Evolutionary conservation across 31 red algal species (phyloP), one percentile per base, ranked within the genome.

Genomic region (Bonnemaisonia californica): DNA sequence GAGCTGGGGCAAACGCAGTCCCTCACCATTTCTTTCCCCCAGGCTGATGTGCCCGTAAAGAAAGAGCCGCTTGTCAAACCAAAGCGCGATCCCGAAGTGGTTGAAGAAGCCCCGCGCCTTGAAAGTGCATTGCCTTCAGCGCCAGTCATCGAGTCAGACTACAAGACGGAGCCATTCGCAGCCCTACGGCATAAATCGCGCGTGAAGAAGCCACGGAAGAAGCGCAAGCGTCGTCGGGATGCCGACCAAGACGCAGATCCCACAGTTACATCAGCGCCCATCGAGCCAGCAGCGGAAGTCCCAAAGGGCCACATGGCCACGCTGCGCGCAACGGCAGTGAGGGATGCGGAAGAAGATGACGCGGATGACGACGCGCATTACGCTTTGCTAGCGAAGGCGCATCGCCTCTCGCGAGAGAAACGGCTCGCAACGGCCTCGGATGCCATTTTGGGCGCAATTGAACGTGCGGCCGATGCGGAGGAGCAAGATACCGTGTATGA

Each of bases 361-460:
- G 56, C 19, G 3, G 76, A 79, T 22, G 76, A 79, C 35, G 59
- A 64, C 64, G 57, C 29, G 30, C 41, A 55, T 16, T 79, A 79
- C 37, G 58, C 31, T 38, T 63, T 30, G 37, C 56, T 79, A 2
- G 57, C 76, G 22, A 32, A 37, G 19, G 76, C 76, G 37, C 41
- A 30, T 38, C 54, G 76, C 0, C 24, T 40, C 11, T 42, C 76
- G 39, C 38, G n/a, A 29, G 39, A 47, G 7, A 73, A 73, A 47
- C 31, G 39, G 31, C 16, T 47, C 16, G 39, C 31, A 1, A 24
- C 40, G 48, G 61, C 41, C 28, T 64, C 51, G 3, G 59, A 76
- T n/a, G 55, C 28, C 24, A 75, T 84, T 84, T 61, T 84, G n/a
- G 57, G 75, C n/a, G 67, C 57, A 36, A 72, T 84, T 42, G 30